phyloP scores from a whole-genome alignment of 768 basidiomycete genomes.

The Calocera viscosa region DNA sequence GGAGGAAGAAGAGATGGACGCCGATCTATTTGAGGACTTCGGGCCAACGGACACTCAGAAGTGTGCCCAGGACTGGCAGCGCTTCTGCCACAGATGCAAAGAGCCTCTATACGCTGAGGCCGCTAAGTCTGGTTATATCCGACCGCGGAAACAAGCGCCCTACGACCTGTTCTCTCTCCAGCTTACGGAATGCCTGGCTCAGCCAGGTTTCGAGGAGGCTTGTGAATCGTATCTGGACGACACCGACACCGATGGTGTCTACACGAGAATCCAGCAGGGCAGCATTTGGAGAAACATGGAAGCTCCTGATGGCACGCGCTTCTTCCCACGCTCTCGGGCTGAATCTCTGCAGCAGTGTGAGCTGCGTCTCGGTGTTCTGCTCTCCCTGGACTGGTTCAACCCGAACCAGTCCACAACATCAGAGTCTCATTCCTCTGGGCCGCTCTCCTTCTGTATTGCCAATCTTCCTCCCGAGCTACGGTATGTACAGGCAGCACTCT shows the following conservation, averaged over 20 bases:
- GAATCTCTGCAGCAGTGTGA: slow-evolving; percentile 7
- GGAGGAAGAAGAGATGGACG: not conserved
- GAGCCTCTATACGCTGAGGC: not conserved
- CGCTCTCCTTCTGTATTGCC: slow-evolving; percentile 9
- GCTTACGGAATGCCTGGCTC: not conserved
- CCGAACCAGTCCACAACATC: slow-evolving; percentile 20
- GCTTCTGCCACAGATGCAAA: not conserved
- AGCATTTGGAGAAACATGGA: slow-evolving; percentile 9
- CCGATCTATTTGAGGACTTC: not conserved
- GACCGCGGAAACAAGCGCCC: not conserved
- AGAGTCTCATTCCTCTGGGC: slow-evolving; percentile 23
- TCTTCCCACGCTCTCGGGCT: not conserved
- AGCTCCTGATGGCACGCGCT: not conserved
- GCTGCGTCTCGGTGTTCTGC: not conserved
- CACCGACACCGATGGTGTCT: not conserved
- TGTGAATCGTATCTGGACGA: not conserved
- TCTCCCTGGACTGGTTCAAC: slow-evolving; percentile 10
- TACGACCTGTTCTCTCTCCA: not conserved
- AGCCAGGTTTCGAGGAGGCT: not conserved
- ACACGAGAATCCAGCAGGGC: slow-evolving; percentile 1
- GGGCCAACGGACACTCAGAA: not conserved
- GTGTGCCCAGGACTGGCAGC: not conserved
- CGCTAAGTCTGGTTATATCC: not conserved
- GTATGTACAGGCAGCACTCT: too few relatives aligned
- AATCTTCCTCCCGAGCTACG: not conserved